Base-by-base conservation (phyloP, 257 asterid species). In the Nyctanthes arbortristis region DNA sequence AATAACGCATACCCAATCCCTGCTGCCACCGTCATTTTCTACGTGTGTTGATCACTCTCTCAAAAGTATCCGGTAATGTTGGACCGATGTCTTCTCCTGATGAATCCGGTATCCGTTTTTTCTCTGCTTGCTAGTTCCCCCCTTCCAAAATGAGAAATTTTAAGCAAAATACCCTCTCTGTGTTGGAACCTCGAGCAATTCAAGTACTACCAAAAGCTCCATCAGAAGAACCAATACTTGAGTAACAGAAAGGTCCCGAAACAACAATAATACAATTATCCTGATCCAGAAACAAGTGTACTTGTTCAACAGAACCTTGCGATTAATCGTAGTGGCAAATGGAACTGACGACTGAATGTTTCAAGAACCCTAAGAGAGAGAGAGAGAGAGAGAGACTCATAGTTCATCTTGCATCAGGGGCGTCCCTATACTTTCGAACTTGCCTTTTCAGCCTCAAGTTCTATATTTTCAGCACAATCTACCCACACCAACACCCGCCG, bases 1-100 rank as follows among this genome's bases (percentile, higher is more conserved):
- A 90, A 20, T 81, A 88, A 77, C 36, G 81, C 84, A 75, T 92
- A 92, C 47, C 97, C 98, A 68, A 88, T 75, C 63, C 98, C 96
- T 47, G 98, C 96, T 36, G 89, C 96, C 55, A 92, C 87, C 56
- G 97, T 88, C 98, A 92, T 88, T 82, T 78, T 80, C 73, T 20
- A 22, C 24, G 20, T 52, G 59, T 2, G 31, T 24, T 52, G 31
- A 52, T 52, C 13, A 52, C 31, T 52, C 31, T n/a, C 30, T 20
- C 31, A 52, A 16, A 52, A 52, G 8, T 52, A 52, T 22, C 59
- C 3, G 14, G 16, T 20, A 52, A 22, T 52, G 24, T 52, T 52
- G 59, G 10, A 52, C n/a, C n/a, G n/a, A 52, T 12, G 14, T 22
- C 31, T 52, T 52, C 28, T 30, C 24, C 30, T 20, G 24, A 43